Evolutionary conservation across 495 filamentous ascomycete genomes (phyloP).

Genomic region (Massariosphaeria phaeospora): DNA sequence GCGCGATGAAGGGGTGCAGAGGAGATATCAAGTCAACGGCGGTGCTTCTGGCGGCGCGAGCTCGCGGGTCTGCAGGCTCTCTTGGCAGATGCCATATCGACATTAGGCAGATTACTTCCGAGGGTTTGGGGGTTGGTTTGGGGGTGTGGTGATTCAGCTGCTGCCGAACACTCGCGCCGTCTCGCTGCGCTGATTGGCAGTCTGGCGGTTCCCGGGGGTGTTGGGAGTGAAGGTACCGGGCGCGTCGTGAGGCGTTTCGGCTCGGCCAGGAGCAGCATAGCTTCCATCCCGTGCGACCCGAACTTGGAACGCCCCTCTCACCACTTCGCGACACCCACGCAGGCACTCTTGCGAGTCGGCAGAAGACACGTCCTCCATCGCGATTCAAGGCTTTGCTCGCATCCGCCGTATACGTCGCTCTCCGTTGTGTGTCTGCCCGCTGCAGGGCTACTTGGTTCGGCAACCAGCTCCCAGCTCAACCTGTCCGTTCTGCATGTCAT

Average conservation of each 20-base stretch:
- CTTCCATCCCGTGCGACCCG: not conserved
- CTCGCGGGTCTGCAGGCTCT: constrained; percentile 21
- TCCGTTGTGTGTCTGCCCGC: too few species aligned
- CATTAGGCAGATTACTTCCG: constrained; percentile 26
- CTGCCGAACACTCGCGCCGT: constrained; percentile 2
- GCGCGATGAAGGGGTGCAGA: not conserved
- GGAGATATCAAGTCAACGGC: constrained; percentile 1
- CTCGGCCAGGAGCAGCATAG: not conserved
- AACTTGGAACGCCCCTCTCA: not conserved
- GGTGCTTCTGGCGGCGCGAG: not conserved
- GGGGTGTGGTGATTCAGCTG: constrained; percentile 23
- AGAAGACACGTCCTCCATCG: too few species aligned
- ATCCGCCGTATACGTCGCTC: too few species aligned
- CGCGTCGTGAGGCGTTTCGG: constrained; percentile 12
- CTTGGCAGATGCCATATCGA: constrained; percentile 23
- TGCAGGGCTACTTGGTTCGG: too few species aligned
- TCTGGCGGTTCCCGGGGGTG: constrained; percentile 1
- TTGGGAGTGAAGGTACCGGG: not conserved
- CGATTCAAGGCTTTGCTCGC: too few species aligned
- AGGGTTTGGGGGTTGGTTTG: constrained; percentile 8
- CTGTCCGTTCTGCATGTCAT: too few species aligned
- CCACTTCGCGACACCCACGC: not conserved
- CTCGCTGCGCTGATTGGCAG: constrained; percentile 15
- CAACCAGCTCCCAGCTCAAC: too few species aligned
- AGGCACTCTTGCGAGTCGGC: too few species aligned